These are phyloP conservation scores for Microbotryum intermedium DNA, from an alignment of 1,284 basidiomycete genomes.

Conservation along the genomic window DNA sequence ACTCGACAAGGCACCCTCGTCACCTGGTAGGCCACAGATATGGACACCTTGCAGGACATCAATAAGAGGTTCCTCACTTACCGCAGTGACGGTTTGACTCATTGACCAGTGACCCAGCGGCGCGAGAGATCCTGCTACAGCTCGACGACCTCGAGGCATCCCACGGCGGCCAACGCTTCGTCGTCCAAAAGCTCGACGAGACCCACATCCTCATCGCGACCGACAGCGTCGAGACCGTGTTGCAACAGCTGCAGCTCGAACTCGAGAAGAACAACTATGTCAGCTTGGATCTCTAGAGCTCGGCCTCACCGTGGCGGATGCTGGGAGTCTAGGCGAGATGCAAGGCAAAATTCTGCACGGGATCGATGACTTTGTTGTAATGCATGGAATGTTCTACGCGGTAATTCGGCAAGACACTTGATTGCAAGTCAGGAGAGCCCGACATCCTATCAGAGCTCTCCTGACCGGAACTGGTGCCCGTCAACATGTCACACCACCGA, in stretches of 20 bases:
- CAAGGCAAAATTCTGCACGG: too few relatives aligned
- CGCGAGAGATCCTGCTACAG: constrained; percentile 75
- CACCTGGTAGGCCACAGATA: constrained; percentile 22
- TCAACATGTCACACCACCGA: too few relatives aligned
- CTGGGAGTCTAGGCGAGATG: too few relatives aligned
- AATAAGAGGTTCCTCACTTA: not conserved
- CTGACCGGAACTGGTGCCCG: too few relatives aligned
- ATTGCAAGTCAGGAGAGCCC: too few relatives aligned
- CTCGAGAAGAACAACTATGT: constrained; percentile 27
- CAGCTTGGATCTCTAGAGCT: not conserved
- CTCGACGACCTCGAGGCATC: constrained; percentile 54
- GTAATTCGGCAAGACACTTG: too few relatives aligned
- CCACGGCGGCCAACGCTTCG: constrained; percentile 46
- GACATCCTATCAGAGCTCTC: too few relatives aligned
- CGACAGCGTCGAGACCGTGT: constrained; percentile 64
- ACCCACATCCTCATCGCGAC: constrained; percentile 72
- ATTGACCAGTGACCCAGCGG: constrained; percentile 63
- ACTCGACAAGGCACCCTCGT: constrained; percentile 20
- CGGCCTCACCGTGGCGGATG: too few relatives aligned
- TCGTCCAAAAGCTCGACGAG: constrained; percentile 80
- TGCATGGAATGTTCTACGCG: too few relatives aligned
- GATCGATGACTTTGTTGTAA: too few relatives aligned
- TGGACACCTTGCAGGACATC: too few relatives aligned
- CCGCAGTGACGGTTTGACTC: not conserved
- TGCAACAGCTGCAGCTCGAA: constrained; percentile 61